phyloP scores from a whole-genome alignment of 192 early-diverging fungal genomes.

The Phycomyces nitens region DNA sequence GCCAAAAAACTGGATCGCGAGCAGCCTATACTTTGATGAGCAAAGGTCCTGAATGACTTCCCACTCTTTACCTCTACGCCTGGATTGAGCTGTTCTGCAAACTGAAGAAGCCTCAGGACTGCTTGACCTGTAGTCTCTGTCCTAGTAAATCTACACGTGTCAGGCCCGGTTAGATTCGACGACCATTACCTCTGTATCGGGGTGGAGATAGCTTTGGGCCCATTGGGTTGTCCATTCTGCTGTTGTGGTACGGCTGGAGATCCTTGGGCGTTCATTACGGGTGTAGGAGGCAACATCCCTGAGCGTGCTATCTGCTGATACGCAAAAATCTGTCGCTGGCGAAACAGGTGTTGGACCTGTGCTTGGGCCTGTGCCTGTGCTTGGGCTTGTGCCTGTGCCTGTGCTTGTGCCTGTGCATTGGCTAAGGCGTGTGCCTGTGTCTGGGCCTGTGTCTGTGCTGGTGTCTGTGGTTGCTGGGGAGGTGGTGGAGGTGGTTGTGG shows the following conservation, averaged over 20 bases:
- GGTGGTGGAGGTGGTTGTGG: slow-evolving; percentile 11
- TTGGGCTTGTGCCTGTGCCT: background rate
- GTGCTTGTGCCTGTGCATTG: slow-evolving; percentile 10
- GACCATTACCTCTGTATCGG: background rate
- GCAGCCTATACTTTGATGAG: slow-evolving; percentile 11
- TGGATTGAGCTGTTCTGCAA: slow-evolving; percentile 26
- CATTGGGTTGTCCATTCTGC: background rate
- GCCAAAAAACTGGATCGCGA: slow-evolving; percentile 18
- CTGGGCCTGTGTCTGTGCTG: background rate
- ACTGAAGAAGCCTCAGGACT: slow-evolving; percentile 26
- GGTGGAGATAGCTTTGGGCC: background rate
- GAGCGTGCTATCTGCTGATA: slow-evolving; percentile 7
- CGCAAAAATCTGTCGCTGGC: slow-evolving; percentile 14
- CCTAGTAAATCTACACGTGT: slow-evolving; percentile 1
- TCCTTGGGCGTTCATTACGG: slow-evolving; percentile 13
- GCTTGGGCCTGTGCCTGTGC: background rate
- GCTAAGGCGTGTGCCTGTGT: background rate
- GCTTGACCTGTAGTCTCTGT: slow-evolving; percentile 17
- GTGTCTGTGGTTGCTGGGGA: background rate
- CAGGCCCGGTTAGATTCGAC: background rate
- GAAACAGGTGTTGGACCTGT: slow-evolving; percentile 11
- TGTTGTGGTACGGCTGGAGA: slow-evolving; percentile 1
- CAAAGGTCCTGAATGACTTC: background rate
- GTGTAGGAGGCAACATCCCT: slow-evolving; percentile 17
- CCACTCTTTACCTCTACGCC: slow-evolving; percentile 14